Evolutionary conservation across 345 rosid species (phyloP).

Genomic region (Geranium rotundifolium): DNA sequence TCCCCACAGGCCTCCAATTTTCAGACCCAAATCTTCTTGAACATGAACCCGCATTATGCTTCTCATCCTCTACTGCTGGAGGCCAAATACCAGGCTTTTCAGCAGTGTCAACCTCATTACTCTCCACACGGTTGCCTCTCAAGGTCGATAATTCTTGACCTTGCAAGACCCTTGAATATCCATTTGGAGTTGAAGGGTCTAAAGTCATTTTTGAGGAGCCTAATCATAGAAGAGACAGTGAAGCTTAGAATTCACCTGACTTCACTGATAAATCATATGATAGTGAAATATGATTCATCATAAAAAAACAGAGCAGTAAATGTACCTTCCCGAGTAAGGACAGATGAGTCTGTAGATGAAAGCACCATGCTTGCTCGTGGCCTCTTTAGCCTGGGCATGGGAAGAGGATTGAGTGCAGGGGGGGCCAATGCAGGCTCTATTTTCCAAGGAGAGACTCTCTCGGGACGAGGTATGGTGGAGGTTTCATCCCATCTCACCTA

Average conservation of each 20-base stretch:
- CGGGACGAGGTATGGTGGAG: slow-evolving; percentile 61
- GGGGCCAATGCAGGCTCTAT: slow-evolving; percentile 78
- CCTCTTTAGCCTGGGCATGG: slow-evolving; percentile 52
- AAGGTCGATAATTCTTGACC: slow-evolving; percentile 69
- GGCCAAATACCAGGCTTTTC: slow-evolving; percentile 53
- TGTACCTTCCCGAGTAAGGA: slow-evolving; percentile 57
- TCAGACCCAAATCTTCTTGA: slow-evolving; percentile 43
- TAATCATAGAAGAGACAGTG: slow-evolving; percentile 5
- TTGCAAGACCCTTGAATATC: slow-evolving; percentile 66
- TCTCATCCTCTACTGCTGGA: slow-evolving; percentile 44
- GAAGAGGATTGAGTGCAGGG: slow-evolving; percentile 52
- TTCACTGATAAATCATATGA: no score
- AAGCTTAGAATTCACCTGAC: no score
- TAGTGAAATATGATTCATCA: no score
- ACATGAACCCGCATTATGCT: slow-evolving; percentile 35
- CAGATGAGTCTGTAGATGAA: slow-evolving; percentile 46
- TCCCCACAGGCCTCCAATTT: slow-evolving; percentile 32
- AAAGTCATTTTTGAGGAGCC: slow-evolving; percentile 31
- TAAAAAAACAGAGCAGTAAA: background rate
- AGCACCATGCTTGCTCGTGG: slow-evolving; percentile 40
- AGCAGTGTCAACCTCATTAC: slow-evolving; percentile 35
- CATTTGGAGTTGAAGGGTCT: slow-evolving; percentile 48
- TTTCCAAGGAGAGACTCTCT: slow-evolving; percentile 84
- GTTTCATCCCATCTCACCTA: slow-evolving; percentile 89
- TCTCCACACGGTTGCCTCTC: slow-evolving; percentile 44